These are phyloP conservation scores for Colletotrichum paranaense DNA, from an alignment of 2,329 filamentous ascomycete genomes.

Conservation along the genomic window DNA sequence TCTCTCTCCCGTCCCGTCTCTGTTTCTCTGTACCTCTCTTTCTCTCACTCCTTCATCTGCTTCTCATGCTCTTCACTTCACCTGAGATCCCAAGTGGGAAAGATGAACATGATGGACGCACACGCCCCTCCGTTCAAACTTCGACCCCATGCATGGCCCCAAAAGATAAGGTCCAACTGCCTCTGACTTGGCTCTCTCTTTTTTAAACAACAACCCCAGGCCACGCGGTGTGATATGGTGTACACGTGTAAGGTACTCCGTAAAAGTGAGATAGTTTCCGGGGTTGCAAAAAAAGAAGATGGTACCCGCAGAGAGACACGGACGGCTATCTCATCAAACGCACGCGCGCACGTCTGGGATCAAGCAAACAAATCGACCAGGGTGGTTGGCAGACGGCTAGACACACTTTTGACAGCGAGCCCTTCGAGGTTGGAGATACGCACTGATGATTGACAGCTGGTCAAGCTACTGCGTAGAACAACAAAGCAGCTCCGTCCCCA, in stretches of 20 bases:
- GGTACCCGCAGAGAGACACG: background rate
- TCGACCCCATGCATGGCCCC: background rate
- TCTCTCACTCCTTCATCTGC: too few relatives aligned
- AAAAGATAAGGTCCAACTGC: background rate
- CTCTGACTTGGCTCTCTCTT: background rate
- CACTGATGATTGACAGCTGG: conserved; percentile 4
- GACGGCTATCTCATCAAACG: background rate
- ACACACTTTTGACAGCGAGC: background rate
- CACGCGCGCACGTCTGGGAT: background rate
- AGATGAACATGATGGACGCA: background rate
- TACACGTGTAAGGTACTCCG: background rate
- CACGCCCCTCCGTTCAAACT: background rate
- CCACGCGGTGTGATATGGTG: background rate
- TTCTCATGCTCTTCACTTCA: background rate
- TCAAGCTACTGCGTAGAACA: background rate
- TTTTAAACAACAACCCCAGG: background rate
- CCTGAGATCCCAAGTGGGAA: background rate
- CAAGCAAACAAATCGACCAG: background rate
- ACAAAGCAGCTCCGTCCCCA: conserved; percentile 7
- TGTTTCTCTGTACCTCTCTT: background rate
- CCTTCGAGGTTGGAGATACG: background rate
- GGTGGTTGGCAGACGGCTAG: background rate
- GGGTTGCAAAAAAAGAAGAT: background rate
- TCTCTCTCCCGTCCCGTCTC: background rate
- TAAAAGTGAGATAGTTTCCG: background rate